Evolutionary conservation across 23 red algal genomes (phyloP).

Genomic region (Gracilaria gracilis): DNA sequence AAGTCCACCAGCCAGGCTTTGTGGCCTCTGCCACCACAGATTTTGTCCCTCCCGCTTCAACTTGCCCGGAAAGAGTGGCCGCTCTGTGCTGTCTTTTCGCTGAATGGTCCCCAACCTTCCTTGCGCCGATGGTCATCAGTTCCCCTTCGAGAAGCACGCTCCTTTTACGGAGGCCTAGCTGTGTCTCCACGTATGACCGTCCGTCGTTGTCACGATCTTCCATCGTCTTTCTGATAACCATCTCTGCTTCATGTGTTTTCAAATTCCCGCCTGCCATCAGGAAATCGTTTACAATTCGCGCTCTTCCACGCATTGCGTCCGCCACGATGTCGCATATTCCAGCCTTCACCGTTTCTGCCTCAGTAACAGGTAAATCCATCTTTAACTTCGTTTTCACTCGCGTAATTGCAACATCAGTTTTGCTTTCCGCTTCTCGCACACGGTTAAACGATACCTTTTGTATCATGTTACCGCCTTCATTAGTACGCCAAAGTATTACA

Average conservation of each 20-base stretch:
- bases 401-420: not conserved
- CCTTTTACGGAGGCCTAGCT: not conserved
- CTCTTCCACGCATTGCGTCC: constrained; percentile 7
- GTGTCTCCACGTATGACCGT: constrained; percentile 22
- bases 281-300: not conserved
- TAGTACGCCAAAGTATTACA: not conserved
- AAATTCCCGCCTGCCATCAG: not conserved
- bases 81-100: not conserved
- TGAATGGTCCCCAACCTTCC: not conserved
- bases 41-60: not conserved
- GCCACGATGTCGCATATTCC: constrained; percentile 8
- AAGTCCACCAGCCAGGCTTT: not conserved
- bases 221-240: not conserved
- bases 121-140: not conserved
- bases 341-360: not conserved
- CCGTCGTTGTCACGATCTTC: constrained; percentile 23
- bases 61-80: not conserved
- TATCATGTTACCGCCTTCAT: not conserved
- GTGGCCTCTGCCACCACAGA: not conserved
- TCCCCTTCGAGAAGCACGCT: not conserved
- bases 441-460: not conserved
- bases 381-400: constrained; percentile 13
- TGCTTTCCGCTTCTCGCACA: not conserved
- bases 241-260: constrained; percentile 8
- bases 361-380: not conserved